A percentile compares a stretch with the other conserved stretches of the same genome.
These are phyloP conservation scores for Naegleria lovaniensis DNA, from an alignment of 208 protist species.

Conservation along the genomic window DNA sequence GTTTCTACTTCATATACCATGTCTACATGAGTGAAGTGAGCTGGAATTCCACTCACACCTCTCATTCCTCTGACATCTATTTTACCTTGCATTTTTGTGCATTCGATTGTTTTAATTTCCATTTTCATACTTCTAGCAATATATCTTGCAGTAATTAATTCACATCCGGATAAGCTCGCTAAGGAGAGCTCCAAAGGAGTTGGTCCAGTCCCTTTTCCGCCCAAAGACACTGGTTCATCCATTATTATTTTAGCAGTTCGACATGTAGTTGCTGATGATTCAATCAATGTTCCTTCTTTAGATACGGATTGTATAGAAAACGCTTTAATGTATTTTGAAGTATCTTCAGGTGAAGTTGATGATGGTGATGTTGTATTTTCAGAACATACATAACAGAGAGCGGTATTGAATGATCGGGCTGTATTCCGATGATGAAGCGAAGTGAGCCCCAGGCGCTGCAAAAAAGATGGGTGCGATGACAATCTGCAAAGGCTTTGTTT, in stretches of 20 bases:
- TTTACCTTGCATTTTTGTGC: neutral
- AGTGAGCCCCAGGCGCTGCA: too few relatives aligned
- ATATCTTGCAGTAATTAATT: constrained; percentile 2
- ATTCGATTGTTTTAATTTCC: neutral
- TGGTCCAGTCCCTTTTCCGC: neutral
- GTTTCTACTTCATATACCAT: neutral
- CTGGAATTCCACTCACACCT: neutral
- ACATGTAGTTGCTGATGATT: neutral
- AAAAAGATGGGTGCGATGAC: too few relatives aligned
- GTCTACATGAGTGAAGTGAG: neutral
- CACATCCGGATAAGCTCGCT: neutral
- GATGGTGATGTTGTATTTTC: neutral
- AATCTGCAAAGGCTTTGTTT: too few relatives aligned
- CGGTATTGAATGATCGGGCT: too few relatives aligned
- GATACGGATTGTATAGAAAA: neutral
- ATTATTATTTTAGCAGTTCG: neutral
- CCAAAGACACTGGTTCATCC: neutral
- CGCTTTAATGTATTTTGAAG: neutral
- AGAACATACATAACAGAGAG: neutral
- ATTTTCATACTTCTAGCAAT: neutral
- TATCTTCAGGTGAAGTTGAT: neutral
- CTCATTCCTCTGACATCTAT: constrained; percentile 1
- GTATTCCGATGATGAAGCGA: too few relatives aligned
- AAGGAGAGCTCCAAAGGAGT: neutral
- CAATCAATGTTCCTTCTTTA: neutral